Conservation (phyloP, 495 filamentous ascomycete genomes). For the Penicillium silybi region DNA sequence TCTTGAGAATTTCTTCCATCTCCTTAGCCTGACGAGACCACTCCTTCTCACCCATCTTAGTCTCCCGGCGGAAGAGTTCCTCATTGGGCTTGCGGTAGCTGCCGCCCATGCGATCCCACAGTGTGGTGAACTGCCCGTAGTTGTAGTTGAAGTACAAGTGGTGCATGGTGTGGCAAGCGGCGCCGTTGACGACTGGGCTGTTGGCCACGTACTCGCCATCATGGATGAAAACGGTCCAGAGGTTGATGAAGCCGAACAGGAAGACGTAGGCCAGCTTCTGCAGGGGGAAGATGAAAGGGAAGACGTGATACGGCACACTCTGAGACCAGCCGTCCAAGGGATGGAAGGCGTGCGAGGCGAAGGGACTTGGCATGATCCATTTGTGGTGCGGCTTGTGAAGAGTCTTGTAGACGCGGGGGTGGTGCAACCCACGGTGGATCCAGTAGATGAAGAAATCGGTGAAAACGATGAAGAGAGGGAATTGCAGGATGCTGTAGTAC, state of each 20-base stretch:
- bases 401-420: slow-evolving; percentile 75
- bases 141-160: slow-evolving; percentile 99
- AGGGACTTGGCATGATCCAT: slow-evolving; percentile 99
- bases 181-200: slow-evolving; percentile 85
- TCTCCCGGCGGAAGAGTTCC: slow-evolving; percentile 81
- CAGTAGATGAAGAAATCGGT: slow-evolving; percentile 94
- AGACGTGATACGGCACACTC: slow-evolving; percentile 88
- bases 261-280: slow-evolving; percentile 85
- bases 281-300: slow-evolving; percentile 88
- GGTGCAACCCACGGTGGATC: slow-evolving; percentile 89
- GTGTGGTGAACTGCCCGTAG: slow-evolving; percentile 93
- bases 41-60: slow-evolving; percentile 78
- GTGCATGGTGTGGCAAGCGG: slow-evolving; percentile 95
- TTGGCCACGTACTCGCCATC: slow-evolving; percentile 95
- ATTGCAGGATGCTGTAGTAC: slow-evolving; percentile 80
- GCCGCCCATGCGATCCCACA: slow-evolving; percentile 89
- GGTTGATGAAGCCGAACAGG: slow-evolving; percentile 88
- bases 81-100: slow-evolving; percentile 87
- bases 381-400: slow-evolving; percentile 98
- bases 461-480: slow-evolving; percentile 87
- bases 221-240: slow-evolving; percentile 98
- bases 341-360: slow-evolving; percentile 90
- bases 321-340: slow-evolving; percentile 92
- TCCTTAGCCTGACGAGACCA: slow-evolving; percentile 79
- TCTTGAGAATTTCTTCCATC: slow-evolving; percentile 80